phyloP scores from a whole-genome alignment of 2,329 filamentous ascomycete genomes.

The Fusarium palustre region DNA sequence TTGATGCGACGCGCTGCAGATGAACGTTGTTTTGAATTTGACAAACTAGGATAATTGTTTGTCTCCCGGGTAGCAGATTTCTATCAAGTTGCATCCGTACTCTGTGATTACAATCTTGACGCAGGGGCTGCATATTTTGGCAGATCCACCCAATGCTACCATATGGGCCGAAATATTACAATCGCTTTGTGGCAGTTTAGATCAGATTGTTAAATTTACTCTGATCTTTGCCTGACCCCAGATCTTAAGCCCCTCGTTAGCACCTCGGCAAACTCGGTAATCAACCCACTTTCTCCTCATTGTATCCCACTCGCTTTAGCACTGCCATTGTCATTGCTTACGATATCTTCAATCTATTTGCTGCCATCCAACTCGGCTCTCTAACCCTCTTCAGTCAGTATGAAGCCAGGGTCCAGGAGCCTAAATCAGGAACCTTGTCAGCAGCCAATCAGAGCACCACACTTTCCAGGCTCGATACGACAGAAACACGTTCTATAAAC shows the following conservation, averaged over 20 bases:
- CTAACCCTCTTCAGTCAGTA: neutral
- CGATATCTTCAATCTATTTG: conserved; percentile 1
- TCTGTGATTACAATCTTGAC: neutral
- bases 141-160: neutral
- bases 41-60: neutral
- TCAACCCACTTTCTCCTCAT: conserved; percentile 1
- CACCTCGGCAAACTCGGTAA: conserved; percentile 20
- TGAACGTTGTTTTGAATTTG: neutral
- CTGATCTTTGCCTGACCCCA: neutral
- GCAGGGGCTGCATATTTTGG: neutral
- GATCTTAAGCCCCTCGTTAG: neutral
- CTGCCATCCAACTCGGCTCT: neutral
- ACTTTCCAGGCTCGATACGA: neutral
- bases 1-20: neutral
- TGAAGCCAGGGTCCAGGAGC: neutral
- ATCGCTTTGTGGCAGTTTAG: neutral
- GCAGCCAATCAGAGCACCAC: neutral
- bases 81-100: neutral
- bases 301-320: conserved; percentile 5
- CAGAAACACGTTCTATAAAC: conserved; percentile 9
- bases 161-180: neutral
- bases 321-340: conserved; percentile 5
- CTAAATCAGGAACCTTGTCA: neutral
- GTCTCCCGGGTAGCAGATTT: neutral
- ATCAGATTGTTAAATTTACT: neutral